Percentiles rank a stretch among this genome's conserved stretches.
These are phyloP conservation scores for Triticum timopheevii DNA, from an alignment of 176 grass and related monocot genomes.

Conservation along the genomic window DNA sequence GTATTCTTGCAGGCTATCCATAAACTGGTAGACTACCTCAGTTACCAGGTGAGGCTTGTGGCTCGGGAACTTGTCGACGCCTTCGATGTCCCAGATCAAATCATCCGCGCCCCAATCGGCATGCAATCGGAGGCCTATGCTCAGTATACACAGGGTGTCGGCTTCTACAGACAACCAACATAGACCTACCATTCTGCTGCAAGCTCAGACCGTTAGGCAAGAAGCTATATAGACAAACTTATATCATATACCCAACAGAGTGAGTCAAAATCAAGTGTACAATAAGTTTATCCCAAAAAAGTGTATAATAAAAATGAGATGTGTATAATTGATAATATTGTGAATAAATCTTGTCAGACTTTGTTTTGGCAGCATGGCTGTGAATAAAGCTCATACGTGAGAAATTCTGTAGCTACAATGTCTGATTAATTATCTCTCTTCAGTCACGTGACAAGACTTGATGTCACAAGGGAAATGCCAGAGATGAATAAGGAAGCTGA, in stretches of 20 bases:
- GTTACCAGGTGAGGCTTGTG: slow-evolving; percentile 91
- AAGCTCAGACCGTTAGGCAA: neutral
- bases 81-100: slow-evolving; percentile 80
- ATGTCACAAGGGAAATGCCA: neutral
- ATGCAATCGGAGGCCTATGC: slow-evolving; percentile 83
- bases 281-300: neutral
- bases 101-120: slow-evolving; percentile 86
- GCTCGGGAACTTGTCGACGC: slow-evolving; percentile 73
- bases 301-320: neutral
- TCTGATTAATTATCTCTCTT: neutral
- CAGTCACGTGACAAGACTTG: neutral
- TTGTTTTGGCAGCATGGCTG: neutral
- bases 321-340: neutral
- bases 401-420: neutral
- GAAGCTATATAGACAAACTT: neutral
- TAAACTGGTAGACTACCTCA: slow-evolving; percentile 84
- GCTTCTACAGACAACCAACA: slow-evolving; percentile 50
- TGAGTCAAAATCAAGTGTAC: neutral
- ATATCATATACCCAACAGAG: neutral
- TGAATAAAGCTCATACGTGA: neutral
- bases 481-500: neutral
- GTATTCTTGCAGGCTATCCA: slow-evolving; percentile 73
- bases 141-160: slow-evolving; percentile 75
- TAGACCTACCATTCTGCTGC: neutral
- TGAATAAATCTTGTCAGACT: slow-evolving; percentile 15